A percentile compares a stretch with the other conserved stretches of the same genome.
Evolutionary conservation across 202 grass and related monocot genomes (phyloP).

Genomic region (Bolboschoenoplectus hybrid): DNA sequence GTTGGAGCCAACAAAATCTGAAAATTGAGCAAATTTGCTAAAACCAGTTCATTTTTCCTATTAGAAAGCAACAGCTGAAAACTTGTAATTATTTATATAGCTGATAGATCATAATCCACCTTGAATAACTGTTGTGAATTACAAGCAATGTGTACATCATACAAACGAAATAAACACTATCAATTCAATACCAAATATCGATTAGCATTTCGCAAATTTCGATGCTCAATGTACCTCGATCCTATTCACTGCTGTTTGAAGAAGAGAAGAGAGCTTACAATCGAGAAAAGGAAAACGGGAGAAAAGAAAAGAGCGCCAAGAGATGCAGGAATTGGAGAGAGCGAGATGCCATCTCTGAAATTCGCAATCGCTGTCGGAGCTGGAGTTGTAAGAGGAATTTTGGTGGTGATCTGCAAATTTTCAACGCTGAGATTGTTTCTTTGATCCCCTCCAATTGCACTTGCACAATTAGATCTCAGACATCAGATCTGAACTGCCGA

Average conservation of each 20-base stretch:
- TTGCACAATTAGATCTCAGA: neutral
- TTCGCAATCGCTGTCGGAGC: neutral
- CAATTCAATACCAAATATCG: neutral
- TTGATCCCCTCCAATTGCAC: neutral
- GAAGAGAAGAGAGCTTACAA: conserved; percentile 31
- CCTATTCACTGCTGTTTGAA: neutral
- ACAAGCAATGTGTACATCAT: neutral
- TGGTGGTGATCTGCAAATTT: neutral
- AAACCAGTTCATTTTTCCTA: neutral
- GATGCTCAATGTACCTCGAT: neutral
- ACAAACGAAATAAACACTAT: neutral
- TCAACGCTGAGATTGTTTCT: neutral
- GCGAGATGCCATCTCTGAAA: conserved; percentile 26
- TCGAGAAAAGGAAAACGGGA: conserved; percentile 26
- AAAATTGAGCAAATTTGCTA: neutral
- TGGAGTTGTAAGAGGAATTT: neutral
- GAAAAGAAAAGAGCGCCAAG: conserved; percentile 23
- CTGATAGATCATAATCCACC: neutral
- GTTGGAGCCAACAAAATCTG: neutral
- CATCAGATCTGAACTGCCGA: neutral
- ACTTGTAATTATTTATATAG: neutral
- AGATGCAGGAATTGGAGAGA: conserved; percentile 16
- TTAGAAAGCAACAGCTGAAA: neutral
- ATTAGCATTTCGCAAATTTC: neutral
- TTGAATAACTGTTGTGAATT: neutral